These are phyloP conservation scores for Penstemon davidsonii DNA, from an alignment of 257 asterid species.

Conservation along the genomic window DNA sequence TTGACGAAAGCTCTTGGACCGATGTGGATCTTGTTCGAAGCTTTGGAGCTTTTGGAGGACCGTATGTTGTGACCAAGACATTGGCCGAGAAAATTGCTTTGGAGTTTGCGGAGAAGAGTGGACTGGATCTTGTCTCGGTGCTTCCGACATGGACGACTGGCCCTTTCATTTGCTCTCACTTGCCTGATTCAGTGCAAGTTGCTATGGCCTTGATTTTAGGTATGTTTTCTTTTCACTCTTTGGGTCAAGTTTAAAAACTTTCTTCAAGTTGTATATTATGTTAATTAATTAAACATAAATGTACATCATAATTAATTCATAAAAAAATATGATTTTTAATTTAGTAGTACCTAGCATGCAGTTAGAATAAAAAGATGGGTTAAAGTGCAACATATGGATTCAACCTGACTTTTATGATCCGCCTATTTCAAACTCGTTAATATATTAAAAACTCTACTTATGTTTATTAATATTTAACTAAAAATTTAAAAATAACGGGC, in stretches of 20 bases:
- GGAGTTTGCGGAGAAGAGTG: slow-evolving; percentile 43
- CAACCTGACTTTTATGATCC: no score
- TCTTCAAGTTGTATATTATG: no score
- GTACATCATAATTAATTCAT: background rate
- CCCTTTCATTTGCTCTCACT: slow-evolving; percentile 45
- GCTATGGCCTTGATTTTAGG: slow-evolving; percentile 47
- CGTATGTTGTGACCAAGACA: slow-evolving; percentile 42
- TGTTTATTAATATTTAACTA: no score
- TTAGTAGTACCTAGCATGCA: no score
- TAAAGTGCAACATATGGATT: no score
- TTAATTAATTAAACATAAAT: background rate
- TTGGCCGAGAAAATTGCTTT: slow-evolving; percentile 44
- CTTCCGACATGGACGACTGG: slow-evolving; percentile 53
- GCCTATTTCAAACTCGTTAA: no score
- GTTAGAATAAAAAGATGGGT: no score
- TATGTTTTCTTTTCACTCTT: background rate
- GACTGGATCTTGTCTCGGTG: slow-evolving; percentile 48
- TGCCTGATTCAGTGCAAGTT: slow-evolving; percentile 35
- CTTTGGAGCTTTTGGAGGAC: slow-evolving; percentile 8
- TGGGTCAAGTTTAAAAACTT: no score
- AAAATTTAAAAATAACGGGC: no score
- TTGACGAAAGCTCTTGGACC: slow-evolving; percentile 45
- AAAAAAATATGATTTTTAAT: no score
- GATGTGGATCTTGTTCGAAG: slow-evolving; percentile 34
- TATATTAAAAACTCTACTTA: no score